Base-by-base conservation (phyloP, 306 rosid species). In the Gastrolobium villosum region DNA sequence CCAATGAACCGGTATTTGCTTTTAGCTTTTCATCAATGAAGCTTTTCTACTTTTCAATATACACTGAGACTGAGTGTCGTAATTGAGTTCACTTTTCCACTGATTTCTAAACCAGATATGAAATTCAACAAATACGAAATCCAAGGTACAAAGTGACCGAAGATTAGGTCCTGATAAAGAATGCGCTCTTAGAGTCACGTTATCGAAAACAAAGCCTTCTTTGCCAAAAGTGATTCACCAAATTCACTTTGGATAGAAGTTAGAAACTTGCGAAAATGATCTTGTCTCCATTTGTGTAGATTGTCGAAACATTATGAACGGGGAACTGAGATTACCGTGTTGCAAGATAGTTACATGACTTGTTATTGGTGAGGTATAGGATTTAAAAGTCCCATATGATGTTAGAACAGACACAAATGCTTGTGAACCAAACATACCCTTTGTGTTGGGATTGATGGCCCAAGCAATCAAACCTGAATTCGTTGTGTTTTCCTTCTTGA, bases 341-440 rank as follows among this genome's bases (percentile, higher is more conserved):
- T 20, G 26, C 26, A 20, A 20, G 26, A 20, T 20, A 20, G 26
- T 20, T 20, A 20, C 26, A 20, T 20, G 1, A 20, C 26, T 20
- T 20, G 26, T 20, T 20, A 20, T 20, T 20, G 26, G 26, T 20
- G 26, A 20, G 26, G 26, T 20, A 20, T 20, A 1, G 26, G 26
- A 0, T 20, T 20, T 20, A 20, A 20, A 20, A 20, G 26, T 20
- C 26, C 26, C 26, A 20, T 20, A 20, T 20, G 26, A 20, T 20
- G 26, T 20, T 20, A 1, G 26, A 20, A 4, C 6, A 6, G 84
- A 78, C 0, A 79, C 59, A 1, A 84, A 26, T 1, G 84, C 78
- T 32, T 84, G 84, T 0, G 84, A 53, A 0, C 82, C 87, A 0
- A 70, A 43, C 87, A 84, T 84, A 4, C 84, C 84, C 0, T 11